phyloP scores from a whole-genome alignment of 108 stramenopile genomes.

The Epithemia pelagica region DNA sequence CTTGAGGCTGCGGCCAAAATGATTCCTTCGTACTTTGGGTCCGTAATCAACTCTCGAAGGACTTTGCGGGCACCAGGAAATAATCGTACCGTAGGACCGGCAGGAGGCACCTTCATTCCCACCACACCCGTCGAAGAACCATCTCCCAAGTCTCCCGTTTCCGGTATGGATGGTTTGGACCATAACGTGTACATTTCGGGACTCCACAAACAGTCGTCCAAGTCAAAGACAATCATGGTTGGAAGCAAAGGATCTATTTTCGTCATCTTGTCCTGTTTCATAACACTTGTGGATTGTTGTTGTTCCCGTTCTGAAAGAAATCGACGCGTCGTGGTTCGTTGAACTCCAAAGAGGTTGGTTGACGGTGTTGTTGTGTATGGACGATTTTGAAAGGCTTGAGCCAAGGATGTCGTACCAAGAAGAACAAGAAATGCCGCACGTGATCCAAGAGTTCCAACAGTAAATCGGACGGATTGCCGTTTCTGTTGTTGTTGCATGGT shows the following conservation, averaged over 20 bases:
- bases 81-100: slow-evolving; percentile 60
- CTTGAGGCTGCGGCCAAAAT: slow-evolving; percentile 70
- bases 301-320: too few species aligned
- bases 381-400: too few species aligned
- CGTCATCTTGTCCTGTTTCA: background rate
- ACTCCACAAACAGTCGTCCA: slow-evolving; percentile 90
- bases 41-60: slow-evolving; percentile 56
- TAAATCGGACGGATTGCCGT: too few species aligned
- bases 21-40: slow-evolving; percentile 59
- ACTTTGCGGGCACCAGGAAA: slow-evolving; percentile 61
- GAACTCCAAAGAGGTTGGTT: too few species aligned
- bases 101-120: slow-evolving; percentile 37
- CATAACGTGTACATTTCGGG: slow-evolving; percentile 86
- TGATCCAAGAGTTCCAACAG: too few species aligned
- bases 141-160: slow-evolving; percentile 47
- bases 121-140: slow-evolving; percentile 33
- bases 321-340: too few species aligned
- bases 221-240: slow-evolving; percentile 61
- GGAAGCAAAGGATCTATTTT: background rate
- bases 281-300: too few species aligned
- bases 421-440: too few species aligned
- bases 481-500: background rate
- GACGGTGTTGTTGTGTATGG: too few species aligned
- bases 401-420: too few species aligned
- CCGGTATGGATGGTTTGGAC: slow-evolving; percentile 43